Evolutionary conservation across 2,329 filamentous ascomycete species (phyloP), one percentile per base, ranked within the genome.

Genomic region (Colletotrichum gigasporum): DNA sequence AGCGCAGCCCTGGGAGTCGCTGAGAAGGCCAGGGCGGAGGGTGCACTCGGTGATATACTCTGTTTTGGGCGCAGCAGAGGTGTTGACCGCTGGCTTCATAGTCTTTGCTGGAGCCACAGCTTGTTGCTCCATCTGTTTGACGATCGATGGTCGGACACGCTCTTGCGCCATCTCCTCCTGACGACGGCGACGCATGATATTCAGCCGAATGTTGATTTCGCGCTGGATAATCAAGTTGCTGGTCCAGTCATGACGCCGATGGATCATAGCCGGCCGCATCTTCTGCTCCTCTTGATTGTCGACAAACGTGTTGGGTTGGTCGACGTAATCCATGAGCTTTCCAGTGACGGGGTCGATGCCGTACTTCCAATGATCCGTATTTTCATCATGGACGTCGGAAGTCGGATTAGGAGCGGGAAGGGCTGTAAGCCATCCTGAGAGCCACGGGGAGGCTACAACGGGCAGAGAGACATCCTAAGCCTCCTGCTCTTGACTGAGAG

Each of bases 331-430:
- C 14, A 80, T 30, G 4, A 82, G 66, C 4, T 55, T 8, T 3
- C 81, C 81, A 0, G 71, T 78, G 1, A 44, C 18, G 0, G 80
- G 71, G 50, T 84, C 69, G 2, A 84, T 69, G 16, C 80, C 81
- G 20, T 71, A 71, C 2, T 59, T 20, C 42, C 61, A 69, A 63
- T 71, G 68, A 52, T 67, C 57, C 32, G 64, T 48, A 60, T 63
- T 66, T 63, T 59, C n/a, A 32, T 11, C 5, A 12, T 32, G 53
- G n/a, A n/a, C n/a, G n/a, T n/a, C n/a, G n/a, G n/a, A n/a, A n/a
- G n/a, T n/a, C n/a, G n/a, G n/a, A n/a, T n/a, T n/a, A n/a, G n/a
- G n/a, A n/a, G n/a, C n/a, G 12, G 30, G 42, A 7, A 50, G 20
- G 3, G n/a, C 20, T 8, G 50, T 6, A 9, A 65, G 11, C 62